phyloP scores from a whole-genome alignment of 306 rosid genomes.

The Herpetospermum pedunculosum region DNA sequence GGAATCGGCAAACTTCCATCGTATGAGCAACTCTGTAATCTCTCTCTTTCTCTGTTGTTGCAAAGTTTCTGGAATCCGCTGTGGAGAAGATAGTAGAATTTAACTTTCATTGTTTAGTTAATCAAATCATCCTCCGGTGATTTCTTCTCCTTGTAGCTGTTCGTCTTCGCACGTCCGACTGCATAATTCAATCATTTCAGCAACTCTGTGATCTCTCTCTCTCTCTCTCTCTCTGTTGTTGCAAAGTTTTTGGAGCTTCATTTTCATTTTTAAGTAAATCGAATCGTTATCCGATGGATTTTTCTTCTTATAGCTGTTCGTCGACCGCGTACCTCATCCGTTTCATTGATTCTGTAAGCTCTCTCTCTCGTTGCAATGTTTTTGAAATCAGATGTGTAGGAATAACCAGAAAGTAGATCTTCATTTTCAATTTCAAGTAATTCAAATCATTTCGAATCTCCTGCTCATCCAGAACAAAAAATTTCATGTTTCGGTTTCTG shows the following conservation, averaged over 20 bases:
- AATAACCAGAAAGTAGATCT: not conserved
- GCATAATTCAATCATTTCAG: not conserved
- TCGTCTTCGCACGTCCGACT: not conserved
- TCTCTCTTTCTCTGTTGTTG: not conserved
- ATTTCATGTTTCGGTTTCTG: not conserved
- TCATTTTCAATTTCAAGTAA: not conserved
- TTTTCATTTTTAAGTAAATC: too few relatives aligned
- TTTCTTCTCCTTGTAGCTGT: not conserved
- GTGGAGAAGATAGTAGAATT: not conserved
- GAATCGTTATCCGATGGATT: too few relatives aligned
- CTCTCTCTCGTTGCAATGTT: not conserved
- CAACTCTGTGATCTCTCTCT: too few relatives aligned
- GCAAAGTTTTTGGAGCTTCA: too few relatives aligned
- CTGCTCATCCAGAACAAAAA: too few relatives aligned
- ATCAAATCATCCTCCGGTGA: not conserved
- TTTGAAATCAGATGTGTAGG: not conserved
- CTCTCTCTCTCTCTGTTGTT: too few relatives aligned
- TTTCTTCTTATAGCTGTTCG: too few relatives aligned
- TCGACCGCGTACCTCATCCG: too few relatives aligned
- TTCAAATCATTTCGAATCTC: not conserved
- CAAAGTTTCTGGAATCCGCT: not conserved
- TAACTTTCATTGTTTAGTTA: not conserved
- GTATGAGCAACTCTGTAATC: not conserved
- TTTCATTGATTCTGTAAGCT: too few relatives aligned
- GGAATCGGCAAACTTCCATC: not conserved